Base-by-base conservation (phyloP, 208 protist species). In the Trypanosomatidae sp. region DNA sequence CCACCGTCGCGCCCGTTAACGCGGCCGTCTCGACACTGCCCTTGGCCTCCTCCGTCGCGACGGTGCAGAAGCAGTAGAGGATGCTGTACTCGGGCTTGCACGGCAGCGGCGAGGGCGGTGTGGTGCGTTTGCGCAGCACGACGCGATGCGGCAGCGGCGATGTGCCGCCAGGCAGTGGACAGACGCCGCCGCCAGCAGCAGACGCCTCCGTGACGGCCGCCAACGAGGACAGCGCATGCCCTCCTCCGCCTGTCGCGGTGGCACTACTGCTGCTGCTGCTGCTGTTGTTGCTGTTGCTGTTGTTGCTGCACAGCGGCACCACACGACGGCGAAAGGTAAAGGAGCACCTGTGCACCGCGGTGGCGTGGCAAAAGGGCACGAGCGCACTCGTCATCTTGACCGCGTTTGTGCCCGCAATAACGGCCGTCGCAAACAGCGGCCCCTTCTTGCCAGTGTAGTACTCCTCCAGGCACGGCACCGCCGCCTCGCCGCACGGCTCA, bases 1-100 rank as follows among this genome's bases (percentile, higher is more conserved):
- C 79, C 21, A 96, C 66, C 3, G 62, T 83, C 2, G 88, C 89
- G 6, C 88, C 94, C 0, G 89, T 96, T n/a, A 97, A 53, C 11
- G 94, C 92, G 66, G 97, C 94, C 92, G 97, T 97, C 69, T 98
- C 96, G n/a, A 97, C 92, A 2, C 94, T 91, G 0, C 84, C 85
- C 46, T 78, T 90, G 37, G 40, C 49, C 38, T 90, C 75, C n/a
- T 74, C 61, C 8, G 73, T 91, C 13, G 81, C 81, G 4, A 91
- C 81, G 10, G 76, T 88, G 62, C 77, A 88, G 53, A 87, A 92
- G 56, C 82, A 92, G 59, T 87, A 92, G 13, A 92, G 48, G 11
- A 88, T 56, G 51, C 77, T 88, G 56, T 72, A 81, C 46, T 84
- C 71, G 0, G 60, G 47, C 2, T 62, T 51, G 15, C 22, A 47